Evolutionary conservation across 352 stramenopile species (phyloP).

Genomic region (Phytophthora brassicae): DNA sequence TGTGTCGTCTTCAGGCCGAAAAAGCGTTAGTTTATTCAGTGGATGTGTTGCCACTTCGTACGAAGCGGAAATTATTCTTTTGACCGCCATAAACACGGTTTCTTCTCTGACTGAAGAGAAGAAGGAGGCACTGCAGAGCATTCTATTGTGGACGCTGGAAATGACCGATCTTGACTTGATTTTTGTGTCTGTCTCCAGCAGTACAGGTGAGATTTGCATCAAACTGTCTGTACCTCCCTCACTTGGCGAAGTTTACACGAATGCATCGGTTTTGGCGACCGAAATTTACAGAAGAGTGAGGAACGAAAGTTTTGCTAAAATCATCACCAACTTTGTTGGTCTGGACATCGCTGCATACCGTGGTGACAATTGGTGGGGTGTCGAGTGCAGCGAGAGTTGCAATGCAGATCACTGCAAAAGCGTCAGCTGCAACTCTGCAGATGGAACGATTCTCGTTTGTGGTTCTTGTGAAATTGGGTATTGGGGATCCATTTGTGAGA

Average conservation of each 20-base stretch:
- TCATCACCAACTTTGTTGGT: slow-evolving; percentile 19
- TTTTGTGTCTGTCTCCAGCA: slow-evolving; percentile 19
- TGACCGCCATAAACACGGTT: slow-evolving; percentile 4
- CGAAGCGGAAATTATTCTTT: slow-evolving; percentile 26
- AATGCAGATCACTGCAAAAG: slow-evolving; percentile 12
- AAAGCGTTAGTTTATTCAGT: slow-evolving; percentile 26
- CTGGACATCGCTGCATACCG: slow-evolving; percentile 14
- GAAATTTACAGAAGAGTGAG: slow-evolving; percentile 24
- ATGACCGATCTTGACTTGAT: slow-evolving; percentile 28
- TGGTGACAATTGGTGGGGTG: slow-evolving; percentile 14
- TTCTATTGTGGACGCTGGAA: slow-evolving; percentile 23
- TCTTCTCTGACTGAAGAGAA: slow-evolving; percentile 13
- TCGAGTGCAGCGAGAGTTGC: slow-evolving; percentile 16
- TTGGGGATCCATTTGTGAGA: slow-evolving; percentile 17
- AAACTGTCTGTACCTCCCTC: slow-evolving; percentile 25
- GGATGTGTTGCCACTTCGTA: slow-evolving; percentile 28
- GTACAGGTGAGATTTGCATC: slow-evolving; percentile 19
- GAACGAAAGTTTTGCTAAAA: slow-evolving; percentile 16
- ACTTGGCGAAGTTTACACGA: slow-evolving; percentile 24
- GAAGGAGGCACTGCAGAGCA: slow-evolving; percentile 13
- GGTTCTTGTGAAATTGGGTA: slow-evolving; percentile 17
- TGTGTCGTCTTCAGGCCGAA: slow-evolving; percentile 20
- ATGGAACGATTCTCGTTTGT: slow-evolving; percentile 19
- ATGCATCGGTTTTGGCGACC: slow-evolving; percentile 15
- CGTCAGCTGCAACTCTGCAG: slow-evolving; percentile 24